Percentiles rank a stretch among this genome's conserved stretches.
These are phyloP conservation scores for Colletotrichum coccodes DNA, from an alignment of 2,329 filamentous ascomycete species.

Conservation along the genomic window DNA sequence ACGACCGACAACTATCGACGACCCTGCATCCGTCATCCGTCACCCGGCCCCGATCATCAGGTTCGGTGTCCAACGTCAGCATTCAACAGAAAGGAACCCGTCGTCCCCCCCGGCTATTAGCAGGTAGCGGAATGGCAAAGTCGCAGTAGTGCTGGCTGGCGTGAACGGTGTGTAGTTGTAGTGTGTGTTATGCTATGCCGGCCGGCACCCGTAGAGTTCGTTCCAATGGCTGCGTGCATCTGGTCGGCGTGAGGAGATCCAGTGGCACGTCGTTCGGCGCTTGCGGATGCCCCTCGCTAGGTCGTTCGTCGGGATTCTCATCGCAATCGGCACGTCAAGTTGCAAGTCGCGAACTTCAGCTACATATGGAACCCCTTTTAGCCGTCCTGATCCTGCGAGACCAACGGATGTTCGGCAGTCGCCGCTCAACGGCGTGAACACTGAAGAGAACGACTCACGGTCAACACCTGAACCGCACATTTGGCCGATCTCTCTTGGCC, in stretches of 20 bases:
- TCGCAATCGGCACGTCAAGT: constrained; percentile 10
- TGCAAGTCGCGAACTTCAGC: neutral
- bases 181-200: neutral
- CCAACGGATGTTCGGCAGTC: constrained; percentile 26
- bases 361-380: neutral
- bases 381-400: constrained; percentile 21
- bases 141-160: constrained; percentile 21
- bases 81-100: neutral
- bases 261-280: neutral
- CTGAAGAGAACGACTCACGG: constrained; percentile 17
- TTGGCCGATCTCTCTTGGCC: constrained; percentile 22
- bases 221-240: neutral
- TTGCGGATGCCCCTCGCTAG: constrained; percentile 8
- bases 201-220: constrained; percentile 17
- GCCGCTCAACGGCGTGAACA: constrained; percentile 15
- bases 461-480: constrained; percentile 29
- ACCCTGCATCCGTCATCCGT: neutral
- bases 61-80: constrained; percentile 14
- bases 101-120: constrained; percentile 10
- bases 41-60: neutral
- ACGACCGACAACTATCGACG: constrained; percentile 3
- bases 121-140: constrained; percentile 1
- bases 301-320: constrained; percentile 12
- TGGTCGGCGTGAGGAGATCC: neutral
- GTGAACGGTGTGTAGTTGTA: constrained; percentile 7